Evolutionary conservation across 257 asterid genomes (phyloP), one percentile per base, ranked within the genome.

Genomic region (Solanum piurae): DNA sequence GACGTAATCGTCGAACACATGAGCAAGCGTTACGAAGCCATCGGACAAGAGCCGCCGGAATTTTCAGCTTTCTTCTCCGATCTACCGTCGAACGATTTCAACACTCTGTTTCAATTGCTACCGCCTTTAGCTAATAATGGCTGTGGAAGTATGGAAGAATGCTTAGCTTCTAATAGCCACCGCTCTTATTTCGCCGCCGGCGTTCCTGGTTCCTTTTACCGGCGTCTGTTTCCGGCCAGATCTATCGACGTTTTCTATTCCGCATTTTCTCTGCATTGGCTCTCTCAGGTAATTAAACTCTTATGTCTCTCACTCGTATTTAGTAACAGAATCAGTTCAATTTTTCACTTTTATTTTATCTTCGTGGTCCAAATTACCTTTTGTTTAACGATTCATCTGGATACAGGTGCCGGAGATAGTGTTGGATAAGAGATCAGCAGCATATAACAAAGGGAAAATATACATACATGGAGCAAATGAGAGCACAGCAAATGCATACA

Each of bases 181-280:
- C 96, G 99, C 38, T 92, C 97, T 1, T 96, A 96, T 90, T 96
- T 96, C 36, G 99, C 95, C 27, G 98, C 98, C 84, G 99, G 98
- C 33, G 99, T 97, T 25, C 99, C 99, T 0, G 99, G 99, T 3
- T 91, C 98, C 2, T 97, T 97, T 46, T 94, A 96, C 90, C 95
- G 98, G 69, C 93, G 99, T 62, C 95, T 97, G 4, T 97, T 96
- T 44, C 98, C 98, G 69, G 91, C 96, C 2, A 95, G 87, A 72
- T 94, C 96, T 3, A 89, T 97, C 36, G 98, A 97, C 25, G 92
- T 96, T 72, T 95, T 96, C 86, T 96, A 97, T 77, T 97, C 99
- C 0, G 99, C 99, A 0, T 96, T 96, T 85, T 96, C 99, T 29
- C 84, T 97, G 93, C 99, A 97, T 92, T 97, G 99, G 99, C 97